Evolutionary conservation across 2,329 filamentous ascomycete species (phyloP).

Genomic region (Phialophora chinensis): DNA sequence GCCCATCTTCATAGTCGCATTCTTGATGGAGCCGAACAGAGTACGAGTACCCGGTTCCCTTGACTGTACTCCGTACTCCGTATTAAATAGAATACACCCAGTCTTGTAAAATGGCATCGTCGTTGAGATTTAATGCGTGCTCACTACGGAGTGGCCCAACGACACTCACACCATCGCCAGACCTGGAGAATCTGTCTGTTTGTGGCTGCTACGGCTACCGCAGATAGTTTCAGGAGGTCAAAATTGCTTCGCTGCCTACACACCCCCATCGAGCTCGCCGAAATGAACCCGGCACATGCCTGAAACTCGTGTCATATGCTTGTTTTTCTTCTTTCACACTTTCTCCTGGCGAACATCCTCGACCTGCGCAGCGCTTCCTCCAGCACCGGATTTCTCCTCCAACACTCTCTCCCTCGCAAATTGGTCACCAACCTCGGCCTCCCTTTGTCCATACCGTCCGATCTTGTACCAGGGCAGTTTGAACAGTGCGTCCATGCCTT

Average conservation of each 20-base stretch:
- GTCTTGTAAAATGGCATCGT: not conserved
- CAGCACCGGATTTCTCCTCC: slow-evolving; percentile 24
- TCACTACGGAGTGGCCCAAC: not conserved
- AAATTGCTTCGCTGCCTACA: not conserved
- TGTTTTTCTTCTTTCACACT: not conserved
- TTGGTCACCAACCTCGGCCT: slow-evolving; percentile 27
- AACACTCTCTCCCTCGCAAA: slow-evolving; percentile 20
- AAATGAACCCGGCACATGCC: not conserved
- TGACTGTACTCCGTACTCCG: too few relatives aligned
- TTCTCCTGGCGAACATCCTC: slow-evolving; percentile 22
- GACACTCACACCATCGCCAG: not conserved
- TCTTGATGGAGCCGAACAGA: not conserved
- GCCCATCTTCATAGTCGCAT: not conserved
- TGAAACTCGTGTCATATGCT: not conserved
- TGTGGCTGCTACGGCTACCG: not conserved
- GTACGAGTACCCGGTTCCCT: not conserved
- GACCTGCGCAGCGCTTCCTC: slow-evolving; percentile 9
- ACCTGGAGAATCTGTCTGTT: not conserved
- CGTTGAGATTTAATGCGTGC: not conserved
- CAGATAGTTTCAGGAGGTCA: not conserved
- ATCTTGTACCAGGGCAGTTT: slow-evolving; percentile 76
- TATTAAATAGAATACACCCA: not conserved
- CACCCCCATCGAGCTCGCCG: not conserved
- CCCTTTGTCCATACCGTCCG: slow-evolving; percentile 50
- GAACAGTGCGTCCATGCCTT: slow-evolving; percentile 74